A percentile compares a stretch with the other conserved stretches of the same genome.
phyloP scores from a whole-genome alignment of 495 filamentous ascomycete species.

The Antarctomyces pellizariae region DNA sequence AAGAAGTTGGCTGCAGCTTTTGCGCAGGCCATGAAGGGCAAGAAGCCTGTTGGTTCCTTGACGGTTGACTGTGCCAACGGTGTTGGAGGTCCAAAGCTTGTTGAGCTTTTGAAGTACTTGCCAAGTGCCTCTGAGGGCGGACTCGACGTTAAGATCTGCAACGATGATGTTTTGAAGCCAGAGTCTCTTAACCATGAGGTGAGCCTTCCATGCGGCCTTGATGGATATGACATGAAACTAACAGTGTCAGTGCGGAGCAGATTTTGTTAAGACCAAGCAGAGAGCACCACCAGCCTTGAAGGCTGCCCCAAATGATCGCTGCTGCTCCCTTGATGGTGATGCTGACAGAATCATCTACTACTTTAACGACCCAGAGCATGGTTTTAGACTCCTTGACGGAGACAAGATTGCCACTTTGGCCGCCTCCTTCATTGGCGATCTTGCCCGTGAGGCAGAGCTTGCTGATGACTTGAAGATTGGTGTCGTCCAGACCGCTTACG shows the following conservation, averaged over 20 bases:
- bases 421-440: constrained; percentile 80
- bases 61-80: constrained; percentile 94
- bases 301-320: constrained; percentile 49
- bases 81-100: constrained; percentile 80
- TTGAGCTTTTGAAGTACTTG: constrained; percentile 66
- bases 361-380: constrained; percentile 57
- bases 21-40: constrained; percentile 50
- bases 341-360: constrained; percentile 93
- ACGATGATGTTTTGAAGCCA: constrained; percentile 74
- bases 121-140: constrained; percentile 34
- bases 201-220: constrained; percentile 11
- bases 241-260: constrained; percentile 57
- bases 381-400: constrained; percentile 80
- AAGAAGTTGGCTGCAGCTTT: constrained; percentile 71
- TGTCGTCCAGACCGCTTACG: constrained; percentile 92
- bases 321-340: constrained; percentile 81
- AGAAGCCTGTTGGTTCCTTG: constrained; percentile 41
- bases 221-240: constrained; percentile 5
- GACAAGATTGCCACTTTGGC: constrained; percentile 92
- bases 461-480: constrained; percentile 62
- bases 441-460: constrained; percentile 57
- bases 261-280: constrained; percentile 93
- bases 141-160: constrained; percentile 66
- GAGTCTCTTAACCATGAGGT: constrained; percentile 77
- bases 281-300: constrained; percentile 69